Percentiles rank a stretch among this genome's conserved stretches.
Conservation (phyloP, 768 basidiomycete genomes). For the Amanita thiersii region DNA sequence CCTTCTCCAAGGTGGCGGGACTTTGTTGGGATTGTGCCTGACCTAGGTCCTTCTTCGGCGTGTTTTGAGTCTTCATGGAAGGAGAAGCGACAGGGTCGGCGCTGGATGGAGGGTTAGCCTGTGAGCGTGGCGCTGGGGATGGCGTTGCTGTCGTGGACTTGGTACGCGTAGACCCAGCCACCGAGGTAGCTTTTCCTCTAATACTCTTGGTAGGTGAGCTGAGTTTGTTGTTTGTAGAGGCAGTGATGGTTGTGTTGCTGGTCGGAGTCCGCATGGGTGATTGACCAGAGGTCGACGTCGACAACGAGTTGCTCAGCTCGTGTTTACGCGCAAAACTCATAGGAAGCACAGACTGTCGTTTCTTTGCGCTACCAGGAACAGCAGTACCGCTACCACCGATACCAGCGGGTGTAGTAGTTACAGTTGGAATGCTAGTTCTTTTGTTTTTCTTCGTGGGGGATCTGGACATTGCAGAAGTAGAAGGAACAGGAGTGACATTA, state of each 20-base stretch:
- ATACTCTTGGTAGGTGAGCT: constrained; percentile 8
- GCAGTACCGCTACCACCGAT: constrained; percentile 33
- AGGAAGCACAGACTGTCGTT: background rate
- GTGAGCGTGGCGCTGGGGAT: background rate
- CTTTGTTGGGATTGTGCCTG: no score
- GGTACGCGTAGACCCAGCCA: constrained; percentile 17
- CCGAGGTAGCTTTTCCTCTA: constrained; percentile 13
- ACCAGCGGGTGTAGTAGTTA: constrained; percentile 29
- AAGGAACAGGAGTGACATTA: constrained; percentile 44
- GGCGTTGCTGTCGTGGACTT: background rate
- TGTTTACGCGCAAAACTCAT: background rate
- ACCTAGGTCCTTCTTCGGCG: no score
- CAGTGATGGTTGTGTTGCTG: constrained; percentile 19
- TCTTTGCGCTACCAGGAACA: constrained; percentile 7
- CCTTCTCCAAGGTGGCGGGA: background rate
- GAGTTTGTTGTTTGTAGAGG: constrained; percentile 14
- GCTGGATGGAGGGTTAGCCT: no score
- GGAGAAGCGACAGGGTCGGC: no score
- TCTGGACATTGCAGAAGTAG: constrained; percentile 17
- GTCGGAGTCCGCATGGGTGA: no score
- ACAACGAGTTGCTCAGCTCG: background rate
- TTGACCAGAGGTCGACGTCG: background rate
- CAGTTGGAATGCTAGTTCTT: constrained; percentile 19
- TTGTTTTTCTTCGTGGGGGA: constrained; percentile 21
- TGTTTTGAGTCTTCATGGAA: no score